A percentile compares a stretch with the other conserved stretches of the same genome.
These are phyloP conservation scores for Cornus suecica DNA, from an alignment of 148 eudicot genomes.

Conservation along the genomic window DNA sequence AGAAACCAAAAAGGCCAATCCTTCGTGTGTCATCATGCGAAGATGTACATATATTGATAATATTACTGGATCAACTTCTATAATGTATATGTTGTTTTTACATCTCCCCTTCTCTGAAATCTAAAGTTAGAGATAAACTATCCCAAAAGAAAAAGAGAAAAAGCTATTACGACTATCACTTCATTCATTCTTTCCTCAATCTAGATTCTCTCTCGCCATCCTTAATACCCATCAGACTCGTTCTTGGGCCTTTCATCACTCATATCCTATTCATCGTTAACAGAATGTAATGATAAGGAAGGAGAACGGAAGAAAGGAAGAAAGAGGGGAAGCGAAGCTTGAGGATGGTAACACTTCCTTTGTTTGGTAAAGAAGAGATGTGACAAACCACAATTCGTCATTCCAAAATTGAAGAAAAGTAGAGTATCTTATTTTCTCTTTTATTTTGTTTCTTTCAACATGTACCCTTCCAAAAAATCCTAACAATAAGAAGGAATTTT, in stretches of 20 bases:
- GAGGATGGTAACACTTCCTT: background rate
- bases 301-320: no score
- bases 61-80: background rate
- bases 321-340: background rate
- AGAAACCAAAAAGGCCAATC: background rate
- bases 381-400: no score
- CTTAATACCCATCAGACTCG: background rate
- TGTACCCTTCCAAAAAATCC: no score
- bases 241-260: background rate
- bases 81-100: background rate
- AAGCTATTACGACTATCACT: background rate
- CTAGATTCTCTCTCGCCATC: background rate
- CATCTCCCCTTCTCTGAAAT: background rate
- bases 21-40: background rate
- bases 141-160: background rate
- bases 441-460: no score
- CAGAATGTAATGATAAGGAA: background rate
- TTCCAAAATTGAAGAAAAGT: no score
- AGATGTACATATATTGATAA: no score
- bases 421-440: no score
- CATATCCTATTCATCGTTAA: background rate
- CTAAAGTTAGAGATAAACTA: background rate
- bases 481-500: no score
- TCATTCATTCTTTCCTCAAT: background rate
- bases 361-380: no score